Conservation (phyloP, 2,329 filamentous ascomycete species). For the Lachnum nothofagi region DNA sequence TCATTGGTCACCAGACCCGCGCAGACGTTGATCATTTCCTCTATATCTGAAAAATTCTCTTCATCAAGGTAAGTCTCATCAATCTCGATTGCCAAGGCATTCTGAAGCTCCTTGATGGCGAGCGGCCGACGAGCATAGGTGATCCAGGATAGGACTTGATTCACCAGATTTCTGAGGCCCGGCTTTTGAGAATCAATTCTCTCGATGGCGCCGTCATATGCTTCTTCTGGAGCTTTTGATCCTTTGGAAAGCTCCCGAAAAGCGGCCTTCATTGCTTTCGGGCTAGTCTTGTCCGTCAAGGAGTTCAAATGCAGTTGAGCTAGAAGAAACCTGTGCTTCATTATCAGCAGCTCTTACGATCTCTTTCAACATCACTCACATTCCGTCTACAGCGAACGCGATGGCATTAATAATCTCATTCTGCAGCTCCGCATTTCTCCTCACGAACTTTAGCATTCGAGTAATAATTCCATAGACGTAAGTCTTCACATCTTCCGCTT, state of each 20-base stretch:
- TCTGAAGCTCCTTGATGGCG: slow-evolving; percentile 25
- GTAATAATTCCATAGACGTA: slow-evolving; percentile 27
- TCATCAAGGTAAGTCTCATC: slow-evolving; percentile 19
- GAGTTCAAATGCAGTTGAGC: slow-evolving; percentile 32
- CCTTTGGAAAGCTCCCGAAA: slow-evolving; percentile 29
- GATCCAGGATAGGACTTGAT: slow-evolving; percentile 22
- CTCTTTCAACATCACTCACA: neutral
- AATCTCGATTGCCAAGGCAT: slow-evolving; percentile 28
- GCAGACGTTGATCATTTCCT: slow-evolving; percentile 20
- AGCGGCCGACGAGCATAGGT: slow-evolving; percentile 25
- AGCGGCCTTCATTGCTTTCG: slow-evolving; percentile 25
- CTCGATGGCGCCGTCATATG: slow-evolving; percentile 29
- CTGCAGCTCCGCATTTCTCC: slow-evolving; percentile 15
- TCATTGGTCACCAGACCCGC: slow-evolving; percentile 26
- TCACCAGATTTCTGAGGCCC: slow-evolving; percentile 29
- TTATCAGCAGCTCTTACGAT: neutral
- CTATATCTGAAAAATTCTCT: slow-evolving; percentile 8
- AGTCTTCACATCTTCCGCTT: slow-evolving; percentile 25
- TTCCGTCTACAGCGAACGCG: neutral
- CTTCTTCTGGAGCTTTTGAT: slow-evolving; percentile 8
- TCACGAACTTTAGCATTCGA: slow-evolving; percentile 16
- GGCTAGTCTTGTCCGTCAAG: slow-evolving; percentile 25
- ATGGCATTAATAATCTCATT: slow-evolving; percentile 16
- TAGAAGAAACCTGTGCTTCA: slow-evolving; percentile 18
- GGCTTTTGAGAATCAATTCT: slow-evolving; percentile 31